Evolutionary conservation across 441 rosid genomes (phyloP), one percentile per base, ranked within the genome.

Genomic region (Lepidium campestre): DNA sequence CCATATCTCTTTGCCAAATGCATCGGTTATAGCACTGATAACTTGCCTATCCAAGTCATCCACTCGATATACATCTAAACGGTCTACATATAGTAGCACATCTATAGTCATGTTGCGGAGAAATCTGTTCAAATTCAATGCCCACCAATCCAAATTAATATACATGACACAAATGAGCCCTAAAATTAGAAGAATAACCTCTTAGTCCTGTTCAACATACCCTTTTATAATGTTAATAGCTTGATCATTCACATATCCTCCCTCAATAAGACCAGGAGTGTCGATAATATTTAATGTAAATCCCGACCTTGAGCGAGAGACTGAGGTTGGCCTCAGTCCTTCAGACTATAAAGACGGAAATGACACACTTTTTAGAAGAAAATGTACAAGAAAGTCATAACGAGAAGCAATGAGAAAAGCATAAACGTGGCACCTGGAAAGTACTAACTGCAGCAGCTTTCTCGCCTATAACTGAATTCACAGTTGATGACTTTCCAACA

Each of bases 191-290:
- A 46, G 53, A 39, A 12, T 1, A 58, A 52, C 52, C n/a, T 29
- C 23, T 54, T 44, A 20, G 34, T 61, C 22, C 9, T 44, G 36
- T 14, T 39, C 11, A 39, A 57, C 69, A 13, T 44, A 82, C 86
- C 78, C 72, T 69, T 82, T 82, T 12, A 80, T 82, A 50, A 74
- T 71, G 52, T 80, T 79, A 72, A 82, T 67, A 23, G 84, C 83
- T 76, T 76, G 84, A 72, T 78, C 79, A 76, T 82, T 82, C 22
- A 80, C 81, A 67, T 82, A 82, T 65, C 86, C 86, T 44, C 86
- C 86, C 65, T 82, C 86, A 23, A 80, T 80, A 56, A 82, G 80
- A 41, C 86, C 86, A 70, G 86, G 86, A 35, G 84, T 76, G 75
- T 82, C 82, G 7, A 82, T 75, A 14, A 82, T 65, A 32, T 78